Conservation (phyloP, 495 filamentous ascomycete species). For the Lasiosphaeris hirsuta region DNA sequence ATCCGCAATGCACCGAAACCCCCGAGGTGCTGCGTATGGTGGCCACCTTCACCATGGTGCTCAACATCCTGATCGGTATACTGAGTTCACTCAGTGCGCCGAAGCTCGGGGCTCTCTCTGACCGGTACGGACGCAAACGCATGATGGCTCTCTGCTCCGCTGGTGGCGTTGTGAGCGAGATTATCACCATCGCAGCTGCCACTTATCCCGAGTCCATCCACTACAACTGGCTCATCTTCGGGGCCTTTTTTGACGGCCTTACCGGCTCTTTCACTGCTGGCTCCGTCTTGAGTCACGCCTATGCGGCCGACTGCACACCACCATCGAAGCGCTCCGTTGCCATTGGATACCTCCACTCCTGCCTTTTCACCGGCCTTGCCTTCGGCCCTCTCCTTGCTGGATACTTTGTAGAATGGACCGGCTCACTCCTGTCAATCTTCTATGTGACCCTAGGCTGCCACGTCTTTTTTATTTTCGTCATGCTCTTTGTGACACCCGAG, state of each 20-base stretch:
- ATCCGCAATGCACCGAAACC: conserved; percentile 64
- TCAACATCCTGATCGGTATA: conserved; percentile 66
- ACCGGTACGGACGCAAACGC: conserved; percentile 76
- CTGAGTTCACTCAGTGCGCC: conserved; percentile 74
- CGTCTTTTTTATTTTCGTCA: conserved; percentile 61
- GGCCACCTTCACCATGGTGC: conserved; percentile 70
- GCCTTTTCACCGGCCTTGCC: conserved; percentile 82
- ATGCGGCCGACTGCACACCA: conserved; percentile 82
- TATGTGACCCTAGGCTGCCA: conserved; percentile 73
- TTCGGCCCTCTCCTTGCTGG: conserved; percentile 77
- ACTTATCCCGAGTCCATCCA: conserved; percentile 67
- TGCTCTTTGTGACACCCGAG: conserved; percentile 73
- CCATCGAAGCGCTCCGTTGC: conserved; percentile 74
- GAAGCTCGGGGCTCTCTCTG: conserved; percentile 78
- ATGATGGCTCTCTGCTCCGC: conserved; percentile 65
- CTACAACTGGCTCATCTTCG: conserved; percentile 71
- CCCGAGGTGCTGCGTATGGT: conserved; percentile 71
- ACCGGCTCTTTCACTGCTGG: conserved; percentile 81
- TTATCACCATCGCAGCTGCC: conserved; percentile 71
- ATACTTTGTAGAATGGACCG: conserved; percentile 67
- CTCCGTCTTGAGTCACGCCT: conserved; percentile 77
- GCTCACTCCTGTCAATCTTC: conserved; percentile 68
- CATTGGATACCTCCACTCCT: conserved; percentile 86
- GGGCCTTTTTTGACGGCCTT: conserved; percentile 72
- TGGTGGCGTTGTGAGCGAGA: conserved; percentile 66